Evolutionary conservation across 2,329 filamentous ascomycete species (phyloP), one percentile per base, ranked within the genome.

Genomic region (Fusarium poae): DNA sequence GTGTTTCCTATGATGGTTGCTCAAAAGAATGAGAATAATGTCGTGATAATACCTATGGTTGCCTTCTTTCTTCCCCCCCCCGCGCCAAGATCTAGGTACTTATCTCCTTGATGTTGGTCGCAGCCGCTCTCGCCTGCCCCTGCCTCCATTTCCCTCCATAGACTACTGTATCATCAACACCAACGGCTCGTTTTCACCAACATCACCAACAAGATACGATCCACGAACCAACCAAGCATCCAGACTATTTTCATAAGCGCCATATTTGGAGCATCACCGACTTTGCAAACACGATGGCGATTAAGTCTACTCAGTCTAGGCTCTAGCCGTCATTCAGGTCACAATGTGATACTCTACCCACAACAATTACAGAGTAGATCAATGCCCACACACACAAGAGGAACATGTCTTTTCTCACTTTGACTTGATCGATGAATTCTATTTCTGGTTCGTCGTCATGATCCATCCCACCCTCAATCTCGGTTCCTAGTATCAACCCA

Each of bases 401-500:
- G 32, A 21, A 40, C 21, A 23, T 29, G 16, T 43, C 48, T 48
- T 35, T 35, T 62, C 32, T 40, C 29, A 35, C 29, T 25, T 66
- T 50, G 30, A 34, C 42, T 27, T 46, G 34, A 53, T 48, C 12
- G 30, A 65, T 30, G 35, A 30, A 32, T 46, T 56, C 67, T 70
- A 70, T 70, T 70, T 65, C 67, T 68, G 63, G 67, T 50, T 42
- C 40, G 43, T 45, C 42, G 18, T n/a, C 29, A 40, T 45, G 39
- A 42, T 32, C 43, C 21, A 35, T 29, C 39, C 66, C 62, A 57
- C 57, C 57, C 67, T 70, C 63, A 32, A 70, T 70, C 67, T 70
- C 67, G 67, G 43, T 65, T 70, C 62, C 62, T 45, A 27, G 37
- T 21, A n/a, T 13, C 37, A 63, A 45, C 39, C 56, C 66, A 61